phyloP scores from a whole-genome alignment of 2,329 filamentous ascomycete species.

The Coniochaeta sp. region DNA sequence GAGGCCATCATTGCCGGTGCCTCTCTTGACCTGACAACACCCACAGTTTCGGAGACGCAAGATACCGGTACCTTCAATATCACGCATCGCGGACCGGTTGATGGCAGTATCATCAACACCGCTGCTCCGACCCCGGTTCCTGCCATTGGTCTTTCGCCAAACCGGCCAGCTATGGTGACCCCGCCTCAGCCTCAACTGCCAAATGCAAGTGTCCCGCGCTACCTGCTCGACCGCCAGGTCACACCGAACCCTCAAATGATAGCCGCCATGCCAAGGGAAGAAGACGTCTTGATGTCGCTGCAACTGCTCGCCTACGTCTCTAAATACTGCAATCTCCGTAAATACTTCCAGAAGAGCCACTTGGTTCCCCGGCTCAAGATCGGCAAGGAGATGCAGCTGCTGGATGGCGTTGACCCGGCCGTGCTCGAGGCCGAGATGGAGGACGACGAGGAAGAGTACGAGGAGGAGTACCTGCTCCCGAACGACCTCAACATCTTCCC shows the following conservation, averaged over 20 bases:
- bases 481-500: conserved; percentile 99
- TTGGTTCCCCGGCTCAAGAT: conserved; percentile 89
- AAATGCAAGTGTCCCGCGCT: conserved; percentile 67
- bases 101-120: conserved; percentile 76
- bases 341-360: conserved; percentile 93
- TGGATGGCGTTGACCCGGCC: conserved; percentile 60
- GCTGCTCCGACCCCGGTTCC: conserved; percentile 61
- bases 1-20: conserved; percentile 72
- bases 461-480: conserved; percentile 83
- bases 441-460: conserved; percentile 55
- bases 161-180: conserved; percentile 61
- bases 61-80: conserved; percentile 92
- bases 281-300: conserved; percentile 96
- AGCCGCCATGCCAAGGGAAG: conserved; percentile 89
- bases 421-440: conserved; percentile 19
- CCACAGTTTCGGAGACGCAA: conserved; percentile 75
- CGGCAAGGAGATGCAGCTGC: conserved; percentile 70
- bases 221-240: conserved; percentile 67
- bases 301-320: conserved; percentile 96
- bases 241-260: conserved; percentile 67
- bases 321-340: conserved; percentile 93
- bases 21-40: conserved; percentile 67
- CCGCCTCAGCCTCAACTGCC: conserved; percentile 69
- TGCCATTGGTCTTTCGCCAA: conserved; percentile 65
- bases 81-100: conserved; percentile 74